Evolutionary conservation across 2,329 filamentous ascomycete species (phyloP).

Genomic region (Rutstroemia sp.): DNA sequence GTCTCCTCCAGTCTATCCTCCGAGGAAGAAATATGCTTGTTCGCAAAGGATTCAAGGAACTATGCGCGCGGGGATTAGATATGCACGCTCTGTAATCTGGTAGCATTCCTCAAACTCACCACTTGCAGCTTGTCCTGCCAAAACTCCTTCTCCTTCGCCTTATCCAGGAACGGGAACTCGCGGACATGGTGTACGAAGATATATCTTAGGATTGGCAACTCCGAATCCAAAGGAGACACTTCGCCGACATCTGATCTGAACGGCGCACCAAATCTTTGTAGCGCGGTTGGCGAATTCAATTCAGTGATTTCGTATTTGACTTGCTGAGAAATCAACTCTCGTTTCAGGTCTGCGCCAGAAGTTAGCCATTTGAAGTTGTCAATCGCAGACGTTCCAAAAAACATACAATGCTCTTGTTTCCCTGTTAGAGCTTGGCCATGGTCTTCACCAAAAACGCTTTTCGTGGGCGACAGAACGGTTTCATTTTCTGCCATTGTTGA

Average conservation of each 20-base stretch:
- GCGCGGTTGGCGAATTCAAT: constrained; percentile 87
- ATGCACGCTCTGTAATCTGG: neutral
- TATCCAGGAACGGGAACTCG: constrained; percentile 95
- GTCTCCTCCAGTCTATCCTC: constrained; percentile 95
- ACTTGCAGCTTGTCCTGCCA: constrained; percentile 98
- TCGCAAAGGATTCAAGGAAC: constrained; percentile 96
- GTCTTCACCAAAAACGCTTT: constrained; percentile 1
- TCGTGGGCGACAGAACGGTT: constrained; percentile 6
- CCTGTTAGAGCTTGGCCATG: constrained; percentile 57
- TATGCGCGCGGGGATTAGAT: constrained; percentile 31
- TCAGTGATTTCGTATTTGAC: constrained; percentile 86
- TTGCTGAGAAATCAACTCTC: constrained; percentile 86
- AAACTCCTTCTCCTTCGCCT: constrained; percentile 96
- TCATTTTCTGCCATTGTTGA: constrained; percentile 17
- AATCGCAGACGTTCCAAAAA: constrained; percentile 11
- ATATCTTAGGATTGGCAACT: constrained; percentile 86
- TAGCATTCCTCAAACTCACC: constrained; percentile 45
- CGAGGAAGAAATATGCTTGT: constrained; percentile 93
- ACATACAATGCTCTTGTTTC: constrained; percentile 94
- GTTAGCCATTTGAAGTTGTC: constrained; percentile 2
- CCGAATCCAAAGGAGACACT: constrained; percentile 86
- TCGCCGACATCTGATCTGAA: constrained; percentile 91
- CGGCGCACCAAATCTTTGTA: constrained; percentile 90
- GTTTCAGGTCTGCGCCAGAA: constrained; percentile 68
- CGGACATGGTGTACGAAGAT: constrained; percentile 98